These are phyloP conservation scores for Solanum dulcamara DNA, from an alignment of 257 asterid genomes.

Conservation along the genomic window DNA sequence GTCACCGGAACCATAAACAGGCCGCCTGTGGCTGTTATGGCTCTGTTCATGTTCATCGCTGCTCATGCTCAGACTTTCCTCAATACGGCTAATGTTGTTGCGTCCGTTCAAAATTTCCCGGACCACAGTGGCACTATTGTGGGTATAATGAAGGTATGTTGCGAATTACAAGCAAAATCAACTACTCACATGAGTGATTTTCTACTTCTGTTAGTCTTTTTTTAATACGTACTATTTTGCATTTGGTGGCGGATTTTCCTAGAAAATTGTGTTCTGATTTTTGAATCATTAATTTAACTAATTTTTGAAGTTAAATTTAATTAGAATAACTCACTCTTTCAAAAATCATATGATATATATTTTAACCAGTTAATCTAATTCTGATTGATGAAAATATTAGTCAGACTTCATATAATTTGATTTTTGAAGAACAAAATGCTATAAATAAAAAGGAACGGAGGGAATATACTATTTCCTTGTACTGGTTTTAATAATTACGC, in stretches of 20 bases:
- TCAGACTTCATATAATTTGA: too few species aligned
- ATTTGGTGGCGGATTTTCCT: background rate
- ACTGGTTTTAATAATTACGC: background rate
- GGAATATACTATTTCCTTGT: background rate
- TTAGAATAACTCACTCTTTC: too few species aligned
- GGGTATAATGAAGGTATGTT: slow-evolving; percentile 85
- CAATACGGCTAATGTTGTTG: slow-evolving; percentile 80
- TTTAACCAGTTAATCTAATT: too few species aligned
- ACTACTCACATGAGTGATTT: background rate
- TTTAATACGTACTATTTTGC: background rate
- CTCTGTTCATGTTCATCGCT: slow-evolving; percentile 72
- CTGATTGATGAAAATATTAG: too few species aligned
- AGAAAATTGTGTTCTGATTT: background rate
- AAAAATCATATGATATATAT: too few species aligned
- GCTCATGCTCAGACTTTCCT: slow-evolving; percentile 93
- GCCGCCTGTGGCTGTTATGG: slow-evolving; percentile 48
- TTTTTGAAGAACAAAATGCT: too few species aligned
- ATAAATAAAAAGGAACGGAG: too few species aligned
- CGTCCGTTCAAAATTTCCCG: slow-evolving; percentile 76
- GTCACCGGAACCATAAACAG: slow-evolving; percentile 50
- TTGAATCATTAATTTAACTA: background rate
- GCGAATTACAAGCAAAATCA: background rate
- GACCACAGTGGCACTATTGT: slow-evolving; percentile 69
- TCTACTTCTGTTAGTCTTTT: background rate
- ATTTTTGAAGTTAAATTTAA: too few species aligned